Percentiles rank a stretch among this genome's conserved stretches.
These are phyloP conservation scores for Naganishia liquefaciens DNA, from an alignment of 1,284 basidiomycete species.

Conservation along the genomic window DNA sequence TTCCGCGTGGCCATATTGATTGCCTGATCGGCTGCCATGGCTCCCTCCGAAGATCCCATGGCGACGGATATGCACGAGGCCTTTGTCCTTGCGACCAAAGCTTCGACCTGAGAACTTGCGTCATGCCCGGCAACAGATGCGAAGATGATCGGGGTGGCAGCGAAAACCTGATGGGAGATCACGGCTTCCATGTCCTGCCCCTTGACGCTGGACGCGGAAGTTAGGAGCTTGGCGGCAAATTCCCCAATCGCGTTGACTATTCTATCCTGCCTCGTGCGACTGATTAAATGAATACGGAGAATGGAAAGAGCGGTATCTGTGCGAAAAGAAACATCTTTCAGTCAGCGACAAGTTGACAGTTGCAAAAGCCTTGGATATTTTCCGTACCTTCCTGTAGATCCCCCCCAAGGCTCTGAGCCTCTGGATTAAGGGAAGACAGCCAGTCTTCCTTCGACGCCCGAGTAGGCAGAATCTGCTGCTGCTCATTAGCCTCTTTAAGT, in stretches of 20 bases:
- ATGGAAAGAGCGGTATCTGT: constrained; percentile 13
- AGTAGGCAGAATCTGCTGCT: background rate
- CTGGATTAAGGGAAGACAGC: background rate
- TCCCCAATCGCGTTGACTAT: constrained; percentile 74
- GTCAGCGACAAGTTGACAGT: background rate
- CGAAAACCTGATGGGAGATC: constrained; percentile 74
- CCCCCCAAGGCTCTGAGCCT: background rate
- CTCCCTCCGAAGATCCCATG: constrained; percentile 99
- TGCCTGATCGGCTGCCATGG: constrained; percentile 86
- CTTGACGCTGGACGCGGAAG: constrained; percentile 64
- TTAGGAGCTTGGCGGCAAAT: constrained; percentile 75
- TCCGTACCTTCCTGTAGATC: background rate
- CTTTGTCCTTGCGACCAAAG: constrained; percentile 73
- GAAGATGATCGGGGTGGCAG: constrained; percentile 81
- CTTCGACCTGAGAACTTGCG: constrained; percentile 91
- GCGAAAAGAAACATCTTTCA: background rate
- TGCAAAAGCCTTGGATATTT: background rate
- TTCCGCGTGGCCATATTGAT: constrained; percentile 85
- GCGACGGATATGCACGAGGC: constrained; percentile 81
- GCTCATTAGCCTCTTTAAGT: background rate
- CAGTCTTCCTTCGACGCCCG: constrained; percentile 1
- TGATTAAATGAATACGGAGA: constrained; percentile 9
- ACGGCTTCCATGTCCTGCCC: constrained; percentile 66
- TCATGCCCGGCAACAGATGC: constrained; percentile 95
- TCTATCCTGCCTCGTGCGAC: constrained; percentile 60